A percentile compares a stretch with the other conserved stretches of the same genome.
Evolutionary conservation across 129 eudicot genomes (phyloP).

Genomic region (Tanacetum coccineum): DNA sequence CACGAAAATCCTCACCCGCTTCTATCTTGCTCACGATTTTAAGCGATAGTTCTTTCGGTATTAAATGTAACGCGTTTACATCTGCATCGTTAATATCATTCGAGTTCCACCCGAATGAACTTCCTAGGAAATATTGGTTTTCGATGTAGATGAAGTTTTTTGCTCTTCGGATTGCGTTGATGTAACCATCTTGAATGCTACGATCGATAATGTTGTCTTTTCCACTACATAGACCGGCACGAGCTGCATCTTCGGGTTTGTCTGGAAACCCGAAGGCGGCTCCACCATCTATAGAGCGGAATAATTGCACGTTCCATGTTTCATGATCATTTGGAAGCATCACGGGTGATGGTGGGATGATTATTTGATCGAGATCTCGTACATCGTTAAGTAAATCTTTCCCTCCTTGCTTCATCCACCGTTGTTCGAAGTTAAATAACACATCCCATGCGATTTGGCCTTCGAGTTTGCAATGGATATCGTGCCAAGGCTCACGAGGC

Average conservation of each 20-base stretch:
- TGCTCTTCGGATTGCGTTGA: constrained; percentile 81
- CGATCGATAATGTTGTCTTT: constrained; percentile 74
- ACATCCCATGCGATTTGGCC: constrained; percentile 92
- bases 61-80: constrained; percentile 57
- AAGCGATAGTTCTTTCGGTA: constrained; percentile 69
- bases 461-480: constrained; percentile 66
- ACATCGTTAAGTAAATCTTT: constrained; percentile 47
- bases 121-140: constrained; percentile 80
- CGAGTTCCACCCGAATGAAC: constrained; percentile 70
- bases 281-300: constrained; percentile 81
- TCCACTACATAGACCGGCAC: constrained; percentile 59
- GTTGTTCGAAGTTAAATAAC: constrained; percentile 68
- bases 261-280: constrained; percentile 86
- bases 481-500: constrained; percentile 94
- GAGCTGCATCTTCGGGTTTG: constrained; percentile 68
- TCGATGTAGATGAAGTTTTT: constrained; percentile 75
- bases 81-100: constrained; percentile 56
- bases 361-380: constrained; percentile 36
- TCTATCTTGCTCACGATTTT: constrained; percentile 81
- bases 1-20: constrained; percentile 65
- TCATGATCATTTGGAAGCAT: constrained; percentile 52
- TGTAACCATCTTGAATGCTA: constrained; percentile 81
- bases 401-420: constrained; percentile 78
- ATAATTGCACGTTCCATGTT: constrained; percentile 73
- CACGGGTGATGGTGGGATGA: constrained; percentile 68